A percentile compares a stretch with the other conserved stretches of the same genome.
phyloP scores from a whole-genome alignment of 2,329 filamentous ascomycete genomes.

The Diplodia seriata region DNA sequence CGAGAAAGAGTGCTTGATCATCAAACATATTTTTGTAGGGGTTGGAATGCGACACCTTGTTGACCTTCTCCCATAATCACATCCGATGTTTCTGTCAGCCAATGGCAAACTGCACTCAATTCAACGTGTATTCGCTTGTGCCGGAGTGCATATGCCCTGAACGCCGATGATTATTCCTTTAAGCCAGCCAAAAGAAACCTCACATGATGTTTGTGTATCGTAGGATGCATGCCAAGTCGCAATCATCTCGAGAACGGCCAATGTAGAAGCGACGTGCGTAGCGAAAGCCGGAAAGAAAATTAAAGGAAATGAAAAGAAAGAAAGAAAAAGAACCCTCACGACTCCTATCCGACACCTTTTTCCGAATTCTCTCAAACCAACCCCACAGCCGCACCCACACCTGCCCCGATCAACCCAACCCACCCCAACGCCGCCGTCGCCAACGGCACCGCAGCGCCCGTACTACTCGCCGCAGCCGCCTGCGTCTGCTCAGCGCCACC shows the following conservation, averaged over 20 bases:
- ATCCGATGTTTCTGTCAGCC: too few species aligned
- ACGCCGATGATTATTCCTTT: not conserved
- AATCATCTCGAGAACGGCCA: not conserved
- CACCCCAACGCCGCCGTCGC: constrained; percentile 1
- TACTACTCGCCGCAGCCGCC: constrained; percentile 7
- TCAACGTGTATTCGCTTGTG: not conserved
- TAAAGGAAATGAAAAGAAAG: not conserved
- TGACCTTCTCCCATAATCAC: too few species aligned
- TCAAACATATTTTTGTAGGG: not conserved
- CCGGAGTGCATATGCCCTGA: not conserved
- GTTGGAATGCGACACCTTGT: not conserved
- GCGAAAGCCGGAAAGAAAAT: not conserved
- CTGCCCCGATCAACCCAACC: constrained; percentile 4
- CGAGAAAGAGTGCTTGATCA: not conserved
- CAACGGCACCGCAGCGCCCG: constrained; percentile 1
- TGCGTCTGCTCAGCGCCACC: not conserved
- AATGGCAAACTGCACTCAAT: not conserved
- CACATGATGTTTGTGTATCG: not conserved
- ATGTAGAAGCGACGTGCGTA: not conserved
- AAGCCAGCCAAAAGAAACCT: not conserved
- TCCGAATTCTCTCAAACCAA: not conserved
- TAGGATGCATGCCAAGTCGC: not conserved
- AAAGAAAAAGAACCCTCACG: not conserved
- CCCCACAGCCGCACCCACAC: constrained; percentile 10
- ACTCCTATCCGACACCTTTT: too few species aligned